Base-by-base conservation (phyloP, 208 protist genomes). In the Trypanosoma boissoni region DNA sequence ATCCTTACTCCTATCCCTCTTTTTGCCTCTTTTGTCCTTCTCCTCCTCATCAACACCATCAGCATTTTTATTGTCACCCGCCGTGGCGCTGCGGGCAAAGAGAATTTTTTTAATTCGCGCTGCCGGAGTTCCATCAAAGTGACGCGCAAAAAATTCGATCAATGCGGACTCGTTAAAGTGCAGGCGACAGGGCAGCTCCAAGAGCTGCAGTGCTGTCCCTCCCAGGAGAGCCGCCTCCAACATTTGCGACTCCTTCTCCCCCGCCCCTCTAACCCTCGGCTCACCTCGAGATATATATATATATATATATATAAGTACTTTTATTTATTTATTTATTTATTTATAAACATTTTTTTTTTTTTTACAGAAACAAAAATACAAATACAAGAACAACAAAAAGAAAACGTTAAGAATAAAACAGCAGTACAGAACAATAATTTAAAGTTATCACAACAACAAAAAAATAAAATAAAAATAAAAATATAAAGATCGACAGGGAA, bases 171-270 rank as follows among this genome's bases (percentile, higher is more conserved):
- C 68, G 26, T 74, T 54, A 54, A 27, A 3, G 60, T 72, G 39
- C 57, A 75, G 43, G 39, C 59, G 32, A 50, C 20, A 5, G 1
- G 80, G 73, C 16, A 83, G 29, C 21, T 80, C 64, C 21, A 75
- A 64, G 28, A 87, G 34, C 36, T 79, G 59, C 59, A 83, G 41
- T 12, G 76, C 80, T 10, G 44, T 75, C 14, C 80, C 80, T 14
- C 54, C 67, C 32, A 87, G 53, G 36, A 87, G 66, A 1, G 75
- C 69, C 31, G 70, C 58, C 39, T 83, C 80, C 55, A 72, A 66
- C 70, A 81, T 81, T n/a, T n/a, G n/a, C n/a, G n/a, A n/a, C n/a
- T n/a, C n/a, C n/a, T n/a, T n/a, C n/a, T n/a, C n/a, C n/a, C n/a
- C n/a, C n/a, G n/a, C n/a, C n/a, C n/a, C n/a, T n/a, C n/a, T n/a